phyloP scores from a whole-genome alignment of 2,329 filamentous ascomycete species.

The Penicillium sp. region DNA sequence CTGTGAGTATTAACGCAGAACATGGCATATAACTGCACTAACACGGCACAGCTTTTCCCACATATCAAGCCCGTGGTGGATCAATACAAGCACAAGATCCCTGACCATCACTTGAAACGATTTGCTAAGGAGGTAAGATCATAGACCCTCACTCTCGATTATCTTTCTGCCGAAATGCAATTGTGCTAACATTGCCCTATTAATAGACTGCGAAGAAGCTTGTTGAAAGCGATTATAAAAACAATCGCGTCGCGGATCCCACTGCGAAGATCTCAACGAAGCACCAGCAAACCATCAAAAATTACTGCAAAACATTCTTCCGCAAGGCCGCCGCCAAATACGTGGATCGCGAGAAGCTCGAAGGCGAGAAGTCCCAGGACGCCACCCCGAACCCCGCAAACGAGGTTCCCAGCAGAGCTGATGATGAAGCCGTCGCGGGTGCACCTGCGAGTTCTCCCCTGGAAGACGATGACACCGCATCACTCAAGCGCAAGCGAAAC shows the following conservation, averaged over 20 bases:
- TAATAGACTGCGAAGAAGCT: slow-evolving; percentile 74
- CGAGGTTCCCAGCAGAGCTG: slow-evolving; percentile 27
- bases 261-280: slow-evolving; percentile 68
- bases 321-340: slow-evolving; percentile 82
- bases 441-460: slow-evolving; percentile 48
- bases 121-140: slow-evolving; percentile 59
- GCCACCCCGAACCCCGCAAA: slow-evolving; percentile 13
- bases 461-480: slow-evolving; percentile 41
- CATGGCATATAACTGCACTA: neutral
- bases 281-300: slow-evolving; percentile 78
- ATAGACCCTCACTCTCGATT: neutral
- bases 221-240: slow-evolving; percentile 87
- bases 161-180: slow-evolving; percentile 7
- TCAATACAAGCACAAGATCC: slow-evolving; percentile 82
- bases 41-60: slow-evolving; percentile 65
- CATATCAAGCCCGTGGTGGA: slow-evolving; percentile 82
- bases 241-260: slow-evolving; percentile 79
- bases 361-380: slow-evolving; percentile 47
- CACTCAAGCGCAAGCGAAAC: slow-evolving; percentile 21
- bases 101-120: slow-evolving; percentile 70
- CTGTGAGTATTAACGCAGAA: slow-evolving; percentile 57
- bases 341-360: slow-evolving; percentile 64
- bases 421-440: slow-evolving; percentile 38
- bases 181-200: neutral
- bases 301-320: slow-evolving; percentile 79